Base-by-base conservation (phyloP, 331 rosid species). In the Rosa hybrid region DNA sequence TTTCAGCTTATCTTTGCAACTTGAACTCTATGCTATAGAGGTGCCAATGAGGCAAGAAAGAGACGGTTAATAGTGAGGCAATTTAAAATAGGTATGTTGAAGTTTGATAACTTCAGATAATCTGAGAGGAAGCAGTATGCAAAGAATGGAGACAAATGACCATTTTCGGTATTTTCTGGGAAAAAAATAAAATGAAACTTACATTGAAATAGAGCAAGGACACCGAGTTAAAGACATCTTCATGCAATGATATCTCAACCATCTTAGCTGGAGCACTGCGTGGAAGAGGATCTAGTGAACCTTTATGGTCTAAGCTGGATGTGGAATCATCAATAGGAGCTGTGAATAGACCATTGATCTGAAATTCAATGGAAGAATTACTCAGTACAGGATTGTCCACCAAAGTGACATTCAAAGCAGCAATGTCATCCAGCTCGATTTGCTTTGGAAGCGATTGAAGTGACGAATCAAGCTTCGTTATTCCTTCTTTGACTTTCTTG, bases 161-260 rank as follows among this genome's bases (percentile, higher is more conserved):
- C 62, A 71, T 9, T 59, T 51, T 63, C 56, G 50, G 70, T 49
- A 81, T 48, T 41, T 78, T 42, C 56, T 56, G 56, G 34, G 48
- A 27, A 79, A 6, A 25, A 13, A 64, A 60, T 21, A 64, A 75
- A 72, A 65, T 30, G 56, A 71, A 88, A 86, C 98, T 87, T 86
- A 92, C 98, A 49, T 81, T 71, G 77, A 88, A 92, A 82, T 86
- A 84, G 78, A 86, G 89, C 53, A 54, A 79, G 62, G 94, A 90
- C 60, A 85, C 88, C 0, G 98, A 95, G 83, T 90, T 86, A 76
- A 95, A 84, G 77, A 95, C 91, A 62, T 80, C 80, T 88, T 92
- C 97, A 75, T 92, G 96, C 51, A 92, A 30, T 27, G 97, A 89
- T 74, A 95, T 81, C 83, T 85, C 83, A 71, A 91, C 80, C 98